A percentile compares a stretch with the other conserved stretches of the same genome.
phyloP scores from a whole-genome alignment of 129 eudicot species.

The Helianthus annuus region HanXRQr2.0-SUNRISE NC_035445.2:160762289-160762788 shows the following conservation, averaged over 20 bases:
- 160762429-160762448: slow-evolving; percentile 35
- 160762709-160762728: no score
- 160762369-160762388: slow-evolving; percentile 53
- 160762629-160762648: no score
- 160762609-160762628: neutral
- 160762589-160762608: slow-evolving; percentile 37
- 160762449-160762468: slow-evolving; percentile 20
- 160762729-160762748: no score
- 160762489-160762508: slow-evolving; percentile 29
- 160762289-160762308: slow-evolving; percentile 1
- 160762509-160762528: slow-evolving; percentile 31
- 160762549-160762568: slow-evolving; percentile 41
- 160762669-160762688: no score
- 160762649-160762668: no score
- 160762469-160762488: slow-evolving; percentile 34
- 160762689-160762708: no score
- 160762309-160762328: neutral
- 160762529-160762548: slow-evolving; percentile 19
- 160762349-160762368: slow-evolving; percentile 50
- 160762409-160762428: slow-evolving; percentile 54
- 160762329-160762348: slow-evolving; percentile 26
- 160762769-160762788: no score
- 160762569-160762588: slow-evolving; percentile 36
- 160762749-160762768: no score
- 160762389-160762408: slow-evolving; percentile 34